Percentiles rank a stretch among this genome's conserved stretches.
These are phyloP conservation scores for Cercospora berteroae DNA, from an alignment of 2,329 filamentous ascomycete genomes.

Conservation along the genomic window DNA sequence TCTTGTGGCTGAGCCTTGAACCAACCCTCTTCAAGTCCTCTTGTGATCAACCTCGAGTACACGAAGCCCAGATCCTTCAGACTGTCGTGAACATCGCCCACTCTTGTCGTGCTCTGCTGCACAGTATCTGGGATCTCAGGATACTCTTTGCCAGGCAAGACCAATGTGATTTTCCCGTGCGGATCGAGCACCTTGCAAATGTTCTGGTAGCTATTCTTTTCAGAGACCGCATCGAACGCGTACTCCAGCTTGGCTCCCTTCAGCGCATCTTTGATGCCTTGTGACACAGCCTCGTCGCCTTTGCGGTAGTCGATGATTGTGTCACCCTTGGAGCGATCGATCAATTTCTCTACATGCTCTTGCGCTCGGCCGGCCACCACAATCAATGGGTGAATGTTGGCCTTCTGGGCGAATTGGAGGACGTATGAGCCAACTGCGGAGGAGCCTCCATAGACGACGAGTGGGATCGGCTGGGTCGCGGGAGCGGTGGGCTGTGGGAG, in stretches of 20 bases:
- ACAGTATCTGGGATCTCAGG: constrained; percentile 43
- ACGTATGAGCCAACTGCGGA: constrained; percentile 59
- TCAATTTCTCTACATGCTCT: constrained; percentile 53
- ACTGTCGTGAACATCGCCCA: constrained; percentile 33
- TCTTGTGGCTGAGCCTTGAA: constrained; percentile 44
- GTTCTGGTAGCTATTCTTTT: constrained; percentile 38
- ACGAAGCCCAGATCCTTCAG: constrained; percentile 40
- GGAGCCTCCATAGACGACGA: constrained; percentile 52
- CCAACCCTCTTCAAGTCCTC: constrained; percentile 39
- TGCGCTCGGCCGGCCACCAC: constrained; percentile 56
- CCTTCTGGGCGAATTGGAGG: constrained; percentile 53
- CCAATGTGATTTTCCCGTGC: constrained; percentile 36
- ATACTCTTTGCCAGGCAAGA: constrained; percentile 43
- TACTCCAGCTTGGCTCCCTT: constrained; percentile 32
- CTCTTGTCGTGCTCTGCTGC: constrained; percentile 40
- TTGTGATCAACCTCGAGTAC: constrained; percentile 35
- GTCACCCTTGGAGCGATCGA: constrained; percentile 57
- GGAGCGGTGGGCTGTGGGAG: constrained; percentile 44
- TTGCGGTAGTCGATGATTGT: constrained; percentile 59
- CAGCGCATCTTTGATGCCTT: constrained; percentile 36
- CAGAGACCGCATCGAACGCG: constrained; percentile 37
- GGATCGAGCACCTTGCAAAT: constrained; percentile 42
- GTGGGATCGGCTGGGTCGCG: constrained; percentile 31
- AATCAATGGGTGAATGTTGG: constrained; percentile 62
- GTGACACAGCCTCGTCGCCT: constrained; percentile 34